phyloP scores from a whole-genome alignment of 345 rosid genomes.

The Camelina hispida region DNA sequence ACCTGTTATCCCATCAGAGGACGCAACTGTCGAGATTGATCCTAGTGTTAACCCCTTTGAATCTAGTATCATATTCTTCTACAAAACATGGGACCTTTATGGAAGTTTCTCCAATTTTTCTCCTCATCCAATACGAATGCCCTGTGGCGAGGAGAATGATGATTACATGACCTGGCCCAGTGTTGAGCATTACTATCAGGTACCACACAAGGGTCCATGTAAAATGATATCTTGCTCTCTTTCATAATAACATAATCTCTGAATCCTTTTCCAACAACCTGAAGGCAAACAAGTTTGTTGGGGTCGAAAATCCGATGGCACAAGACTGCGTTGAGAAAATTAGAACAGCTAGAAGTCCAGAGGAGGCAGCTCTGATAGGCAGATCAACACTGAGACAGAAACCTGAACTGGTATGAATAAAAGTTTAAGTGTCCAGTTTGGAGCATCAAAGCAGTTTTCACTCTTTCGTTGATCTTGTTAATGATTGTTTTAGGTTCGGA shows the following conservation, averaged over 20 bases:
- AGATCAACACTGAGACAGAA: constrained; percentile 65
- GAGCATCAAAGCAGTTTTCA: not conserved
- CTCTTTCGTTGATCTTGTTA: not conserved
- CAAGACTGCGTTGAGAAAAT: constrained; percentile 65
- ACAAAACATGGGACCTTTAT: constrained; percentile 93
- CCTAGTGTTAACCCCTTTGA: constrained; percentile 79
- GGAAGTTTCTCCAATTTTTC: constrained; percentile 95
- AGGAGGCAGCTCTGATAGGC: constrained; percentile 89
- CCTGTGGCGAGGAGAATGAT: constrained; percentile 46
- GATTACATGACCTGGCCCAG: constrained; percentile 69
- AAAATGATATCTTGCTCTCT: constrained; percentile 17
- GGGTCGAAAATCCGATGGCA: constrained; percentile 61
- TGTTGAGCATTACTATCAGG: constrained; percentile 95
- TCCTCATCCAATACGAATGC: constrained; percentile 85
- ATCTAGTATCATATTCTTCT: constrained; percentile 78
- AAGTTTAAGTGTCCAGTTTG: constrained; percentile 20
- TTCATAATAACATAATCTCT: constrained; percentile 16
- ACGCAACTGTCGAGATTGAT: constrained; percentile 83
- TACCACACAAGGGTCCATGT: constrained; percentile 37
- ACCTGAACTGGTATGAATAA: constrained; percentile 64
- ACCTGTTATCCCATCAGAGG: constrained; percentile 79
- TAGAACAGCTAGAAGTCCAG: constrained; percentile 76
- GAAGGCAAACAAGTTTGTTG: constrained; percentile 68
- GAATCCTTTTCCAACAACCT: constrained; percentile 22
- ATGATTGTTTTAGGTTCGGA: constrained; percentile 61